Evolutionary conservation across 139 green algal species (phyloP), one percentile per base, ranked within the genome.

Genomic region (Tetradesmus lagerheimii): DNA sequence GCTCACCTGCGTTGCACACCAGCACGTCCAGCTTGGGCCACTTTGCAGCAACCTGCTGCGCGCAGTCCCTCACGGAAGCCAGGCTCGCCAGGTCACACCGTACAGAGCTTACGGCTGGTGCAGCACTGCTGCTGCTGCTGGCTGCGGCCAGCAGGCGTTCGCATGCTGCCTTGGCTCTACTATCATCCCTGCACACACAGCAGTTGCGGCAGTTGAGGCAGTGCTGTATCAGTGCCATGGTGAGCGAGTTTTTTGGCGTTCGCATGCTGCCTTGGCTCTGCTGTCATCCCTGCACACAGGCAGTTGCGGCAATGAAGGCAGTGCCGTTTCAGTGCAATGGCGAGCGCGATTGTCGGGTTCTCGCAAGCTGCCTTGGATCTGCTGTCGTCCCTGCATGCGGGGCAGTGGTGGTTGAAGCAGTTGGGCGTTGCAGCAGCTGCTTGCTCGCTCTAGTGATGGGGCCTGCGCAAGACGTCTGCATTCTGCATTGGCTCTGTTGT

Each of bases 21-120:
- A 79, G 71, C 71, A 79, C 29, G 20, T 79, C 71, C 35, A 87
- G 71, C 11, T 25, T 4, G 9, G 82, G 82, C 53, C 53, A 78
- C 39, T n/a, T 35, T 1, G 35, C 41, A 6, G 23, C 41, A 6
- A 87, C 53, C 39, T 87, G 31, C 23, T 35, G 18, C 6, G 82
- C 82, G 27, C 82, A 87, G 2, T n/a, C 53, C 23, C 57, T 23
- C 34, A 87, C 82, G 2, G 82, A 87, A 5, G 53, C 82, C 29
- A 87, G 39, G 20, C 50, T 78, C 20, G 50, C 64, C 31, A 87
- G 35, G 57, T 87, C 82, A 39, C 82, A 87, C 18, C 3, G 53
- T 6, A 87, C 82, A 78, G n/a, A 38, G 31, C 67, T 78, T 4
- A 29, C 37, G 14, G 66, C 57, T 79, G 31, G 8, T 18, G 43